Evolutionary conservation across 768 basidiomycete species (phyloP).

Genomic region (Sistotremastrum suecicum): DNA sequence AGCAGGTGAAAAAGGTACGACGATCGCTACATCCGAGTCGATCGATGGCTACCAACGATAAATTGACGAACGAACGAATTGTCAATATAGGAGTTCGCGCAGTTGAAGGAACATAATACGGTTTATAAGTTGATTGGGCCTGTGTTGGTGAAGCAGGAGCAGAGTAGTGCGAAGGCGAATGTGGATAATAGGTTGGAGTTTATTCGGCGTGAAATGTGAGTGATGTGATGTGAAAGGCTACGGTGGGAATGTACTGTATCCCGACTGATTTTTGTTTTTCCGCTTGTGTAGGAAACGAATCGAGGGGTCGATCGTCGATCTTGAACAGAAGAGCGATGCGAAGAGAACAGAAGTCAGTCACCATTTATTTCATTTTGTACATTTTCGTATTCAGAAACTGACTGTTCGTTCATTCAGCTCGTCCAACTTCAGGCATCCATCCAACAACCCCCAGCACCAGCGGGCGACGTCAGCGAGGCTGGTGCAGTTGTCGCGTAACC

Average conservation of each 20-base stretch:
- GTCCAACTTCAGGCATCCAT: too few relatives aligned
- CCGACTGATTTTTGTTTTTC: slow-evolving; percentile 4
- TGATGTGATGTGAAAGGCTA: too few relatives aligned
- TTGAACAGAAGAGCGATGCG: slow-evolving; percentile 60
- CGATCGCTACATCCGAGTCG: not conserved
- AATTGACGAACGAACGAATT: not conserved
- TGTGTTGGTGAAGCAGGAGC: slow-evolving; percentile 81
- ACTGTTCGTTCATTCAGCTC: too few relatives aligned
- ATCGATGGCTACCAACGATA: not conserved
- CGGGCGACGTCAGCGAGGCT: too few relatives aligned
- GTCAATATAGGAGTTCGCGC: slow-evolving; percentile 57
- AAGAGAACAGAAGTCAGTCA: slow-evolving; percentile 68
- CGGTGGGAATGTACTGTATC: not conserved
- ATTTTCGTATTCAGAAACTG: too few relatives aligned
- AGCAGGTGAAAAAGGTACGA: slow-evolving; percentile 74
- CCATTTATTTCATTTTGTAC: not conserved
- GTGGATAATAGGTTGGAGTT: slow-evolving; percentile 85
- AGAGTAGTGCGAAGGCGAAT: slow-evolving; percentile 71
- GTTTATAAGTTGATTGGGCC: slow-evolving; percentile 90
- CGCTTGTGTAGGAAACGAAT: slow-evolving; percentile 47
- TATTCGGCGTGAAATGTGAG: slow-evolving; percentile 79
- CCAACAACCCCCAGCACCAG: too few relatives aligned
- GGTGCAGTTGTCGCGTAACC: too few relatives aligned
- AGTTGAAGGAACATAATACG: slow-evolving; percentile 57
- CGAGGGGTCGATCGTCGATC: slow-evolving; percentile 69